Base-by-base conservation (phyloP, 2,329 filamentous ascomycete species). In the Fusarium pseudograminearum region DNA sequence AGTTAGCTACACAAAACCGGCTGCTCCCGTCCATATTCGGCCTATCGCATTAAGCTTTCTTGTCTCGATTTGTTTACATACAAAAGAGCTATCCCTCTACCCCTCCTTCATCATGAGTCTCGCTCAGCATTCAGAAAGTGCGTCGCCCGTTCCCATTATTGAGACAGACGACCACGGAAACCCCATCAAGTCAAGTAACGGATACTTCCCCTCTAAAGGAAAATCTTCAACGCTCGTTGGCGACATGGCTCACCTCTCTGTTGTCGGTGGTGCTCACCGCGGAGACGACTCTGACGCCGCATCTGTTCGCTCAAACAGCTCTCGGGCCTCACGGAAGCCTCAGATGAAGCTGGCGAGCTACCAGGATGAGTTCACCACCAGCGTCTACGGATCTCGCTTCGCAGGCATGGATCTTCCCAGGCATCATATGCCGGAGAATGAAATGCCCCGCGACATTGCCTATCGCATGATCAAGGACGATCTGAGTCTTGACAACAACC, bases 381-480 rank as follows among this genome's bases (percentile, higher is more conserved):
- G 90, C 69, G 93, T 98, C 75, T 98, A 98, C 78, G 95, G 94
- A 76, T 94, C 92, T 67, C 89, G 86, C 69, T 98, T 93, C 78
- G 95, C 95, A 24, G 87, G 88, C 33, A 84, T 91, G 76, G 93
- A 97, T 75, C 85, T 98, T 42, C 94, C 94, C 30, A 88, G 87
- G 76, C 85, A 92, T 76, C 91, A 94, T 82, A 98, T 98, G 89
- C 94, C 95, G 2, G 93, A 97, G 74, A 76, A 82, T 22, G 93
- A 97, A 81, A 97, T 98, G 94, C 95, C 95, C 45, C 90, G 88
- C 73, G 92, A 97, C 72, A 88, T 97, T 54, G 95, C 95, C n/a
- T 97, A 98, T 80, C 91, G 94, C 50, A 92, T 98, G 92, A 98
- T 98, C 85, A 95, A 93, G 84, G 95, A 98, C 79, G 93, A 97